Evolutionary conservation across 805 yeast species (phyloP).

Genomic region (Kazachstania taianensis): DNA sequence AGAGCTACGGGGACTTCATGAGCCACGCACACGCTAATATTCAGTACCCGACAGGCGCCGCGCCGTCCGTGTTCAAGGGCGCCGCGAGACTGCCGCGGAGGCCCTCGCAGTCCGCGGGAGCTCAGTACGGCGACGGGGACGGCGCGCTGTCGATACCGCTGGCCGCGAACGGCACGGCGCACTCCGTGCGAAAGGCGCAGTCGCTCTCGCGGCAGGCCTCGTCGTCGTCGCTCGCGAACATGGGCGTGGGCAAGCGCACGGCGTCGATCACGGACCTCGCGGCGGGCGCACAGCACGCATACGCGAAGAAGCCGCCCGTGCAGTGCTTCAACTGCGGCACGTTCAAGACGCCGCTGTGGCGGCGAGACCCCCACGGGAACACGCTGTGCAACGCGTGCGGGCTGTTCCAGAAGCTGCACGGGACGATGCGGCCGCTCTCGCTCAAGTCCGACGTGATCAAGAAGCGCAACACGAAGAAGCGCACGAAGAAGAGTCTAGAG

Average conservation of each 20-base stretch:
- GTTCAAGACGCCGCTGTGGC: slow-evolving; percentile 88
- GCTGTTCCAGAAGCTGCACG: slow-evolving; percentile 80
- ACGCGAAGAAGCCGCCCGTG: slow-evolving; percentile 26
- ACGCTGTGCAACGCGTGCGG: slow-evolving; percentile 97
- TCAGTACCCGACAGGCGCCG: not conserved
- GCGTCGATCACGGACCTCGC: slow-evolving; percentile 15
- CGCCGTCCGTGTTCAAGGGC: slow-evolving; percentile 3
- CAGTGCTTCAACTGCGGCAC: slow-evolving; percentile 86
- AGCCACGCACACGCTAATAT: not conserved
- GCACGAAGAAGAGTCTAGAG: slow-evolving; percentile 33
- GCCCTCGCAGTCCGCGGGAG: not conserved
- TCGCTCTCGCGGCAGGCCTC: slow-evolving; percentile 22
- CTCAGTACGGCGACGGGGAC: not conserved
- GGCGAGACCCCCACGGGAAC: slow-evolving; percentile 85
- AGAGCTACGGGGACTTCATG: not conserved
- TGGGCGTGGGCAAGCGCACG: slow-evolving; percentile 18
- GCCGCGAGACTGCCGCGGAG: not conserved
- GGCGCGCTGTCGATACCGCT: slow-evolving; percentile 7
- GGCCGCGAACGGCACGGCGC: slow-evolving; percentile 10
- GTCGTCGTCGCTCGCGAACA: slow-evolving; percentile 20
- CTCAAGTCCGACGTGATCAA: slow-evolving; percentile 87
- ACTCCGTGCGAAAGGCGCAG: slow-evolving; percentile 22
- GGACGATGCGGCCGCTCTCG: slow-evolving; percentile 88
- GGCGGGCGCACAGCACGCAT: slow-evolving; percentile 4
- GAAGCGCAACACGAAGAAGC: slow-evolving; percentile 56